Percentiles rank a stretch among this genome's conserved stretches.
phyloP scores from a whole-genome alignment of 2,329 filamentous ascomycete species.

The Talaromyces rugulosus region DNA sequence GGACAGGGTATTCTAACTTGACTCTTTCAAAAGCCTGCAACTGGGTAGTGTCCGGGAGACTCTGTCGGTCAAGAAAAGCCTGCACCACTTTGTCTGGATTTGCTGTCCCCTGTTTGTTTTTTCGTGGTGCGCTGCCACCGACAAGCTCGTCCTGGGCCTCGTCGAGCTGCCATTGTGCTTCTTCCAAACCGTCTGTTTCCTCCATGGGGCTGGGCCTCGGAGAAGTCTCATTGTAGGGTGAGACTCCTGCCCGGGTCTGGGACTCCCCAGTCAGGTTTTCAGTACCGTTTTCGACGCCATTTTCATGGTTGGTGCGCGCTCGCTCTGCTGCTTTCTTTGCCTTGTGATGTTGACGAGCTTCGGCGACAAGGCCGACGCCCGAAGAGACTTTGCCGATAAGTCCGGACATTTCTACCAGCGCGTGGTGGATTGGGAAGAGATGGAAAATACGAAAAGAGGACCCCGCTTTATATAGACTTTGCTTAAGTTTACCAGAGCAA shows the following conservation, averaged over 20 bases:
- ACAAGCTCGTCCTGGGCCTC: slow-evolving; percentile 14
- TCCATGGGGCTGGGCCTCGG: neutral
- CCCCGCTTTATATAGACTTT: neutral
- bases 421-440: neutral
- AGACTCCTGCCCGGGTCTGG: too few species aligned
- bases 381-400: neutral
- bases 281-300: neutral
- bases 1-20: slow-evolving; percentile 24
- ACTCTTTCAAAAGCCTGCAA: neutral
- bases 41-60: neutral
- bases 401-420: neutral
- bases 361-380: slow-evolving; percentile 8
- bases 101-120: slow-evolving; percentile 6
- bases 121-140: slow-evolving; percentile 1
- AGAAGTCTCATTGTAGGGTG: neutral
- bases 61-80: slow-evolving; percentile 12
- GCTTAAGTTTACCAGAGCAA: neutral
- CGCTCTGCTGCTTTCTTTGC: slow-evolving; percentile 9
- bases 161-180: slow-evolving; percentile 12
- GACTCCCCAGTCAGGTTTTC: neutral
- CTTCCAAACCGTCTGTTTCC: neutral
- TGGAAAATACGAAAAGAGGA: neutral
- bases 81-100: slow-evolving; percentile 14
- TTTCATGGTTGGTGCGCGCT: neutral
- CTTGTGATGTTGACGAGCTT: slow-evolving; percentile 9